Percentiles rank a stretch among this genome's conserved stretches.
Evolutionary conservation across 768 basidiomycete genomes (phyloP).

Genomic region (Botryobasidium botryosum): DNA sequence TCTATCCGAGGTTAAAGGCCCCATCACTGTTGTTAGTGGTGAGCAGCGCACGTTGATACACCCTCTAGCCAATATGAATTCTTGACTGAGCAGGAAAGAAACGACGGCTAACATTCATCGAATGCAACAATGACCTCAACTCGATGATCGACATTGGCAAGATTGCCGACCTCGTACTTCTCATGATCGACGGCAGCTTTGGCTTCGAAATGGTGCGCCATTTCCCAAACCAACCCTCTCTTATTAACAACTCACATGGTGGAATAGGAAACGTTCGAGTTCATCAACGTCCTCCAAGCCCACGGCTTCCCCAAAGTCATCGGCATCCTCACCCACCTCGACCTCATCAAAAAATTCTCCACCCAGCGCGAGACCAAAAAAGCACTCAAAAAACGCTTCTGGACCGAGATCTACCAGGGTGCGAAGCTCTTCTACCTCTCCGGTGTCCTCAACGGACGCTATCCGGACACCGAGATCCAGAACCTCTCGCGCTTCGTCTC

Average conservation of each 20-base stretch:
- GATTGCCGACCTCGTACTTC: conserved; percentile 84
- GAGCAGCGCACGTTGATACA: background rate
- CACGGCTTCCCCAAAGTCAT: conserved; percentile 99
- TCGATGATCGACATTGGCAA: conserved; percentile 98
- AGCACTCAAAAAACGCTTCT: conserved; percentile 90
- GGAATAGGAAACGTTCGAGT: conserved; percentile 90
- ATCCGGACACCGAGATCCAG: conserved; percentile 91
- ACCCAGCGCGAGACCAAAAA: conserved; percentile 85
- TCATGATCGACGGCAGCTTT: conserved; percentile 96
- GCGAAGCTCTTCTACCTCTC: conserved; percentile 97
- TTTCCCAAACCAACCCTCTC: background rate
- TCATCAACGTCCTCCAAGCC: conserved; percentile 88
- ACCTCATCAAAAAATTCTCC: conserved; percentile 84
- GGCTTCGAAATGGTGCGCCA: conserved; percentile 93
- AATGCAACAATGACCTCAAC: conserved; percentile 94
- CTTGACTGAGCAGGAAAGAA: conserved; percentile 40
- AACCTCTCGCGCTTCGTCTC: conserved; percentile 92
- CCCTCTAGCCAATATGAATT: background rate
- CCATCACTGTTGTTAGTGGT: conserved; percentile 81
- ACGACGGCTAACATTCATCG: conserved; percentile 84
- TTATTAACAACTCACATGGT: background rate
- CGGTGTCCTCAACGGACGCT: conserved; percentile 91
- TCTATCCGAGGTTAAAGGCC: conserved; percentile 74
- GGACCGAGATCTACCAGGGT: conserved; percentile 98
- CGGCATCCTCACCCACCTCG: conserved; percentile 87